phyloP scores from a whole-genome alignment of 2,329 filamentous ascomycete genomes.

The Diplodia sapinea region DNA sequence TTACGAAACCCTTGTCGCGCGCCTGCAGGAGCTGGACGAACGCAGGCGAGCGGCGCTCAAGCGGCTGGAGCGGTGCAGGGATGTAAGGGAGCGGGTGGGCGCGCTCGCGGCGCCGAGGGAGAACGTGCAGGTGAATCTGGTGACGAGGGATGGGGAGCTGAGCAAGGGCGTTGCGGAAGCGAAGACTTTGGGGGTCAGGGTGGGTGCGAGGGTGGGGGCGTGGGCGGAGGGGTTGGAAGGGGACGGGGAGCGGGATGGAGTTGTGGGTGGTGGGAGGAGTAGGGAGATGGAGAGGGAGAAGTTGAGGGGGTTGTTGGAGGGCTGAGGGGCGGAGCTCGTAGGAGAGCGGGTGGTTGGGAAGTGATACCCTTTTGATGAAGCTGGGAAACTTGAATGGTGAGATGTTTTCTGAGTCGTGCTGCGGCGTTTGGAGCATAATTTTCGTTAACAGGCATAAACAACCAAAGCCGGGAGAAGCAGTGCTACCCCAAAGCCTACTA shows the following conservation, averaged over 20 bases:
- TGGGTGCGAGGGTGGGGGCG: constrained; percentile 45
- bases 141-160: constrained; percentile 68
- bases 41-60: constrained; percentile 56
- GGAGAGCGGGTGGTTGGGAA: neutral
- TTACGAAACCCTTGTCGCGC: constrained; percentile 50
- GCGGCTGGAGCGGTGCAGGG: constrained; percentile 55
- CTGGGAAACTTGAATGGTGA: neutral
- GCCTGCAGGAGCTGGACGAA: constrained; percentile 56
- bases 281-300: constrained; percentile 16
- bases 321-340: neutral
- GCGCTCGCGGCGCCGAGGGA: constrained; percentile 58
- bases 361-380: neutral
- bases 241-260: neutral
- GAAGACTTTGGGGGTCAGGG: constrained; percentile 60
- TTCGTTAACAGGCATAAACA: neutral
- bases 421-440: rapidly evolving
- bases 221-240: constrained; percentile 4
- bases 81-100: constrained; percentile 58
- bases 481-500: neutral
- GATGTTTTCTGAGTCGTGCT: neutral
- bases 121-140: constrained; percentile 67
- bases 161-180: constrained; percentile 71
- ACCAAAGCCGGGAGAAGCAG: neutral
- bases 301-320: constrained; percentile 13
- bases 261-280: neutral